phyloP scores from a whole-genome alignment of 2,329 filamentous ascomycete species.

The Colletotrichum somersetense region DNA sequence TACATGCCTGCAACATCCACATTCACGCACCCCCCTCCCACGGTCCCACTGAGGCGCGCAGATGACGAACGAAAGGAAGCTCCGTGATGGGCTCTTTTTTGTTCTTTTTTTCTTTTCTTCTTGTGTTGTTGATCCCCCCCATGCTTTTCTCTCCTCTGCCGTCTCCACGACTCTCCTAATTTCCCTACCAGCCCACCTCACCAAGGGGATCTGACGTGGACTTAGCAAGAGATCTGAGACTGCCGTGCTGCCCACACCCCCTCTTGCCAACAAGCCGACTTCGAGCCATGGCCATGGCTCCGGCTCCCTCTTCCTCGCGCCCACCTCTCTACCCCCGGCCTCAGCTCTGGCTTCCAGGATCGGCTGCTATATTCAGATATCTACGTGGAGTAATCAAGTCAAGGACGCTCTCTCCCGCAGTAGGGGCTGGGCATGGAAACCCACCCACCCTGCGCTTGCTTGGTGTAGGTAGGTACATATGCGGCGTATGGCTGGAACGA shows the following conservation, averaged over 20 bases:
- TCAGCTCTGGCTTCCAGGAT: constrained; percentile 12
- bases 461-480: constrained; percentile 3
- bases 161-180: constrained; percentile 2
- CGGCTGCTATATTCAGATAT: constrained; percentile 35
- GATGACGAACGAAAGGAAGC: constrained; percentile 34
- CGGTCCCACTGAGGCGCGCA: constrained; percentile 3
- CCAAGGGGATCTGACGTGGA: constrained; percentile 1
- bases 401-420: constrained; percentile 11
- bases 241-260: constrained; percentile 1
- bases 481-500: constrained; percentile 28
- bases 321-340: background rate
- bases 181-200: background rate
- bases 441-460: constrained; percentile 20
- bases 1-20: constrained; percentile 1
- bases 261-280: background rate
- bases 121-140: background rate
- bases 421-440: background rate
- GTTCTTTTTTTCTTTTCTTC: background rate
- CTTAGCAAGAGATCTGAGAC: constrained; percentile 15
- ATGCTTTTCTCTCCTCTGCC: constrained; percentile 12
- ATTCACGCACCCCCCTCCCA: constrained; percentile 2
- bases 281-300: background rate
- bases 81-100: constrained; percentile 6
- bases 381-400: constrained; percentile 31
- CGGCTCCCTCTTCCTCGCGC: background rate